Evolutionary conservation across 1,139 yeast genomes (phyloP).

Genomic region (Diutina neorugosa): DNA sequence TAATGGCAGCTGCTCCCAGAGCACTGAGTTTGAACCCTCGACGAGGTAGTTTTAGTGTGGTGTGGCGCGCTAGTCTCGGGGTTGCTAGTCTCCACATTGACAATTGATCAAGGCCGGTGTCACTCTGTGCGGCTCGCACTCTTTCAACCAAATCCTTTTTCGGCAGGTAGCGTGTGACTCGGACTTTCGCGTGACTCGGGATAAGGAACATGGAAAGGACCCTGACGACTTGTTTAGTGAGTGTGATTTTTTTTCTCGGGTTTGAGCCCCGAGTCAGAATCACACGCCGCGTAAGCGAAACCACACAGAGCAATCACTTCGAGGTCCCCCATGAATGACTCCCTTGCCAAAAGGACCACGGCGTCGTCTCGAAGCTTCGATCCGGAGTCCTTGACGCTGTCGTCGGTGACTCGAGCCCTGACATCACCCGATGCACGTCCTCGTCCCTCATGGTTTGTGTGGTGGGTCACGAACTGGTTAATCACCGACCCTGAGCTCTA

Average conservation of each 20-base stretch:
- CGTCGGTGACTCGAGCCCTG: neutral
- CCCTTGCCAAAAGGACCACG: constrained; percentile 1
- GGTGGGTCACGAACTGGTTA: constrained; percentile 29
- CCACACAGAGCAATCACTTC: neutral
- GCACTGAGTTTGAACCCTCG: neutral
- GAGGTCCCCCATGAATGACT: neutral
- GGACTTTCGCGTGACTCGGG: too few species aligned
- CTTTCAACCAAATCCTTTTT: too few species aligned
- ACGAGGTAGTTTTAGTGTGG: neutral
- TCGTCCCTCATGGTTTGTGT: neutral
- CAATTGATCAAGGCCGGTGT: neutral
- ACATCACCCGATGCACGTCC: neutral
- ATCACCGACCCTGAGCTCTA: constrained; percentile 26
- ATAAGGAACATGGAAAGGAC: too few species aligned
- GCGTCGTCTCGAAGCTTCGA: neutral
- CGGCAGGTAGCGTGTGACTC: neutral
- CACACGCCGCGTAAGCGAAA: constrained; percentile 1
- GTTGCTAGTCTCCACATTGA: neutral
- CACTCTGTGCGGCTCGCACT: too few species aligned
- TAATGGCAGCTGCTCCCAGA: constrained; percentile 10
- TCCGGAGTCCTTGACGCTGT: neutral
- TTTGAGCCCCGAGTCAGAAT: neutral
- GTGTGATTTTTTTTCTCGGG: too few species aligned
- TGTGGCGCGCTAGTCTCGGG: neutral
- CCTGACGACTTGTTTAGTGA: too few species aligned